These are phyloP conservation scores for Mollisiaceae sp. DNA, from an alignment of 2,329 filamentous ascomycete species.

Conservation along the genomic window DNA sequence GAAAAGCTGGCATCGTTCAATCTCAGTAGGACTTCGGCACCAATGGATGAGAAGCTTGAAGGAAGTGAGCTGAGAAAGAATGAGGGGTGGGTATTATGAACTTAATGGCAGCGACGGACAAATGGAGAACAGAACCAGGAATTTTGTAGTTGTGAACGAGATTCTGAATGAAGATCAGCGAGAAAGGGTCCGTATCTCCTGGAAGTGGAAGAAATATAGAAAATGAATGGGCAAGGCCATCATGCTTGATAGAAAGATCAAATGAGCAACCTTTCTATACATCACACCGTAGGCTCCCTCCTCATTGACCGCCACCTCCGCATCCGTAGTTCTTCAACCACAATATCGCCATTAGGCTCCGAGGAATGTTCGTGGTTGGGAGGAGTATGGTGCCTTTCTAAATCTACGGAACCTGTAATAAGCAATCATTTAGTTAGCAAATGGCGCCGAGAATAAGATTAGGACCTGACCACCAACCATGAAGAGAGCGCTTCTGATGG, in stretches of 20 bases:
- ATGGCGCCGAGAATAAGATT: not conserved
- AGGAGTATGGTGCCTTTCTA: not conserved
- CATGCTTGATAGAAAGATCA: too few species aligned
- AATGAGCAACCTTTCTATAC: not conserved
- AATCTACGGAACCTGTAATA: not conserved
- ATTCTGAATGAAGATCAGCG: too few species aligned
- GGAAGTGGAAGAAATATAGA: too few species aligned
- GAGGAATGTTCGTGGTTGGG: not conserved
- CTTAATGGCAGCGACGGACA: too few species aligned
- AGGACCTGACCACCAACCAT: not conserved
- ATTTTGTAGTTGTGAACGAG: too few species aligned
- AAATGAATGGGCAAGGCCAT: too few species aligned
- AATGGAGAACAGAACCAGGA: too few species aligned
- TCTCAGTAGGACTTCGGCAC: not conserved
- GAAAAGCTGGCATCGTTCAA: constrained; percentile 2
- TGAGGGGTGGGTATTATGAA: too few species aligned
- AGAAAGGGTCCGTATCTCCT: too few species aligned
- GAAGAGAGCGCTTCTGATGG: constrained; percentile 41
- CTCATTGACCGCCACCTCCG: constrained; percentile 7
- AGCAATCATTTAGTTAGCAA: not conserved
- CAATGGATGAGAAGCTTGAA: not conserved
- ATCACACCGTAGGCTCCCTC: not conserved
- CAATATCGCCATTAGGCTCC: not conserved
- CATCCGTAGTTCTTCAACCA: constrained; percentile 15
- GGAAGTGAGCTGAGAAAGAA: not conserved